A percentile compares a stretch with the other conserved stretches of the same genome.
These are phyloP conservation scores for Esteya vermicola DNA, from an alignment of 2,329 filamentous ascomycete genomes.

Conservation along the genomic window DNA sequence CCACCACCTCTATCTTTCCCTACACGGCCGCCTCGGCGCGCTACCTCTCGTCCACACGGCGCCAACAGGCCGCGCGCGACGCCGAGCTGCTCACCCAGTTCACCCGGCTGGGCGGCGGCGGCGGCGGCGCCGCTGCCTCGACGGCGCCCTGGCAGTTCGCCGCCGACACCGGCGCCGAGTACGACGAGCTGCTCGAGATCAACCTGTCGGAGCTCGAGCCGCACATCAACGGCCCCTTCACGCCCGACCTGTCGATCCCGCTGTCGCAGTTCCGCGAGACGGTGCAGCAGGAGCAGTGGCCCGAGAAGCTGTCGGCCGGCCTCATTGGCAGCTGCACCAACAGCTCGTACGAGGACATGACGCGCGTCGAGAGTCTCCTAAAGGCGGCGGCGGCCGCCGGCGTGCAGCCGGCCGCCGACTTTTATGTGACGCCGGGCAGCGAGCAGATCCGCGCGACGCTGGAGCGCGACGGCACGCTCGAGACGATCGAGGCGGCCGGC, in stretches of 20 bases:
- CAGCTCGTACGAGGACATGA: slow-evolving; percentile 98
- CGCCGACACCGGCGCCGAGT: slow-evolving; percentile 70
- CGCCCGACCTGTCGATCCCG: slow-evolving; percentile 86
- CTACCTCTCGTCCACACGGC: slow-evolving; percentile 76
- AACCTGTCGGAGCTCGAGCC: slow-evolving; percentile 83
- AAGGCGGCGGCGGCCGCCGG: slow-evolving; percentile 85
- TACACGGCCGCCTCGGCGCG: slow-evolving; percentile 73
- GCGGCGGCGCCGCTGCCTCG: slow-evolving; percentile 30
- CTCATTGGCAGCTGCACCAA: slow-evolving; percentile 98
- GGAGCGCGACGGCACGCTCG: slow-evolving; percentile 73
- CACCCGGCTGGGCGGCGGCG: slow-evolving; percentile 32
- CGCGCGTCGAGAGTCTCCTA: slow-evolving; percentile 79
- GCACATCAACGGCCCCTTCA: slow-evolving; percentile 94
- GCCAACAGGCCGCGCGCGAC: slow-evolving; percentile 53
- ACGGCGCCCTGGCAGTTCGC: slow-evolving; percentile 43
- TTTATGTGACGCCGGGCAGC: slow-evolving; percentile 92
- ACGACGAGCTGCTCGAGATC: slow-evolving; percentile 84
- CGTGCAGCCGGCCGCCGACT: slow-evolving; percentile 74
- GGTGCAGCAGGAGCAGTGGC: slow-evolving; percentile 78
- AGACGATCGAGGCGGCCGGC: slow-evolving; percentile 74
- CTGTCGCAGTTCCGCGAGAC: slow-evolving; percentile 79
- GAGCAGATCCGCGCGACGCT: slow-evolving; percentile 95
- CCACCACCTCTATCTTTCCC: slow-evolving; percentile 91
- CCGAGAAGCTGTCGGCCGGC: slow-evolving; percentile 76
- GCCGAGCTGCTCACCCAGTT: slow-evolving; percentile 47